A percentile compares a stretch with the other conserved stretches of the same genome.
phyloP scores from a whole-genome alignment of 257 asterid species.

The Capsicum rhomboideum region DNA sequence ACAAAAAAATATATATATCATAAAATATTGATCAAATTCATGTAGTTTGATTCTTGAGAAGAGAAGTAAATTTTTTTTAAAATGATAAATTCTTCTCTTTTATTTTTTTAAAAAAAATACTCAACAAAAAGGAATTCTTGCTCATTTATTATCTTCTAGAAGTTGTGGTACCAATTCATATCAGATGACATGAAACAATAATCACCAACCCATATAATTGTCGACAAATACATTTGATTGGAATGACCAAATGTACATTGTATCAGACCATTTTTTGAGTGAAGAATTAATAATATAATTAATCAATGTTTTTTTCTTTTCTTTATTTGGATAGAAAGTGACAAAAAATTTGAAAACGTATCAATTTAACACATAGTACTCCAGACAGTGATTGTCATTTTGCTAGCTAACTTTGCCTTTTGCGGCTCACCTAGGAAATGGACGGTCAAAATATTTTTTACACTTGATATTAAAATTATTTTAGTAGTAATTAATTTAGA shows the following conservation, averaged over 20 bases:
- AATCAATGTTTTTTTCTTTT: neutral
- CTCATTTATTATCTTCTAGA: too few species aligned
- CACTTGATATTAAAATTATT: neutral
- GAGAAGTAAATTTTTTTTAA: too few species aligned
- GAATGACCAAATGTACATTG: neutral
- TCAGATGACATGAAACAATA: constrained; percentile 6
- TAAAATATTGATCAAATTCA: too few species aligned
- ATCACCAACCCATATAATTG: neutral
- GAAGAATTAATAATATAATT: neutral
- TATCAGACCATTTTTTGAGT: neutral
- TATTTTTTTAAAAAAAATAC: too few species aligned
- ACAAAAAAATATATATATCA: too few species aligned
- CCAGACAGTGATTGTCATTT: neutral
- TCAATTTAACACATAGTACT: neutral
- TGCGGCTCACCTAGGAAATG: neutral
- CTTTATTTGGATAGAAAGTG: neutral
- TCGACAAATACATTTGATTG: neutral
- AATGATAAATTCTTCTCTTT: too few species aligned
- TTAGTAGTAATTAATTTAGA: neutral
- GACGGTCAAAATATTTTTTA: neutral
- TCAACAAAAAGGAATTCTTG: too few species aligned
- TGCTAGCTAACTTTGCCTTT: neutral
- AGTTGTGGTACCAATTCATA: too few species aligned
- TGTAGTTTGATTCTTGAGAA: too few species aligned
- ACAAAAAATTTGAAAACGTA: neutral